These are phyloP conservation scores for Malus asiatica DNA, from an alignment of 306 rosid species.

Conservation along the genomic window DNA sequence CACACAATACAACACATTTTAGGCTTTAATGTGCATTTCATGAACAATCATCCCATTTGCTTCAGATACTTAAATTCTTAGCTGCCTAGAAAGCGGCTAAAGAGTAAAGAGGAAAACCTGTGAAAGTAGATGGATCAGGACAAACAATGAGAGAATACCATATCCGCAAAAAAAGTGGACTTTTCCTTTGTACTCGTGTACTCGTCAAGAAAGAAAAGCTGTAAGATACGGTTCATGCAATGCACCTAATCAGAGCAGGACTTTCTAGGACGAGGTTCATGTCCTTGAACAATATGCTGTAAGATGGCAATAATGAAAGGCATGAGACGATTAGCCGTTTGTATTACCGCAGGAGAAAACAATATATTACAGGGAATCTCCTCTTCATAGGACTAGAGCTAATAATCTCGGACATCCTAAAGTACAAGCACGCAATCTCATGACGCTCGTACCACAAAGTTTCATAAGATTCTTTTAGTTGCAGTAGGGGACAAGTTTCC, in stretches of 20 bases:
- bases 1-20: background rate
- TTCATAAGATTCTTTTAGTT: background rate
- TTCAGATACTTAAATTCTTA: background rate
- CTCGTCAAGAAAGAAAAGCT: background rate
- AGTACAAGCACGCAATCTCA: background rate
- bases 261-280: background rate
- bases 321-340: background rate
- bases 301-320: background rate
- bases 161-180: constrained; percentile 14
- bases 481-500: background rate
- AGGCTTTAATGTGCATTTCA: constrained; percentile 2
- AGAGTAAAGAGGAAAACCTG: constrained; percentile 7
- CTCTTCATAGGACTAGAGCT: background rate
- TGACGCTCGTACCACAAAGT: background rate
- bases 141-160: background rate
- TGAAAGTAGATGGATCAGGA: constrained; percentile 2
- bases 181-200: background rate
- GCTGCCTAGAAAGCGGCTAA: background rate
- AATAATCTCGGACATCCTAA: background rate
- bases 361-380: background rate
- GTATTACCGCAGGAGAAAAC: too few relatives aligned
- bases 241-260: background rate
- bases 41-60: background rate
- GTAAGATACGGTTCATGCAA: background rate
- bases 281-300: background rate